A percentile compares a stretch with the other conserved stretches of the same genome.
Conservation (phyloP, 441 rosid species). For the Populus hybrid region DNA sequence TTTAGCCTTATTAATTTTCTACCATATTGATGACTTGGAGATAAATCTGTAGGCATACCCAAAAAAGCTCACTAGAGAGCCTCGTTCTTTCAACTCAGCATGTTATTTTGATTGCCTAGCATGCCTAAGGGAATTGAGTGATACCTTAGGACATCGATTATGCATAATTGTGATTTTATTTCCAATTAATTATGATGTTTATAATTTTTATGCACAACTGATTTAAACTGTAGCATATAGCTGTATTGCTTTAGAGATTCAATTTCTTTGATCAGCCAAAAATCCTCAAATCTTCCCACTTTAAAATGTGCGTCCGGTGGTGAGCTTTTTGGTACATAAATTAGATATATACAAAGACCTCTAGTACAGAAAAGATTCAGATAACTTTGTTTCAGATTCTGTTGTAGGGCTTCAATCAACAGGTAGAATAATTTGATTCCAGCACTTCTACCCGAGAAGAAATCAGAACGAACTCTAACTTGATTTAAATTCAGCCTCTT, state of each 20-base stretch:
- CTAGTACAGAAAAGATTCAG: not conserved
- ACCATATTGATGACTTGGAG: not conserved
- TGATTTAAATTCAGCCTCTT: not conserved
- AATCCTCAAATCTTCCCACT: too few relatives aligned
- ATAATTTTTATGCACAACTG: not conserved
- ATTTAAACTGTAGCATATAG: not conserved
- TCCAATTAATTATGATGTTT: not conserved
- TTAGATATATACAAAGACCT: not conserved
- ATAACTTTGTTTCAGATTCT: not conserved
- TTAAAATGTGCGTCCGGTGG: not conserved
- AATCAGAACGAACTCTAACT: not conserved
- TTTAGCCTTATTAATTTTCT: not conserved
- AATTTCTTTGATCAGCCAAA: too few relatives aligned
- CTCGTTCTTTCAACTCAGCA: not conserved
- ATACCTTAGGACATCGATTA: not conserved
- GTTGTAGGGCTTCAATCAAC: not conserved
- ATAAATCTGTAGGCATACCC: not conserved
- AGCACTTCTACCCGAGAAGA: not conserved
- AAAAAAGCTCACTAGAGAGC: not conserved
- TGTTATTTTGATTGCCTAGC: not conserved
- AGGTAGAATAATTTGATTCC: not conserved
- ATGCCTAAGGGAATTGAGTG: not conserved
- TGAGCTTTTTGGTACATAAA: not conserved
- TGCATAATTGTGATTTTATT: not conserved
- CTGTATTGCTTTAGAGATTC: not conserved